These are phyloP conservation scores for Candida multigemmis DNA, from an alignment of 805 yeast species.

Conservation along the genomic window DNA sequence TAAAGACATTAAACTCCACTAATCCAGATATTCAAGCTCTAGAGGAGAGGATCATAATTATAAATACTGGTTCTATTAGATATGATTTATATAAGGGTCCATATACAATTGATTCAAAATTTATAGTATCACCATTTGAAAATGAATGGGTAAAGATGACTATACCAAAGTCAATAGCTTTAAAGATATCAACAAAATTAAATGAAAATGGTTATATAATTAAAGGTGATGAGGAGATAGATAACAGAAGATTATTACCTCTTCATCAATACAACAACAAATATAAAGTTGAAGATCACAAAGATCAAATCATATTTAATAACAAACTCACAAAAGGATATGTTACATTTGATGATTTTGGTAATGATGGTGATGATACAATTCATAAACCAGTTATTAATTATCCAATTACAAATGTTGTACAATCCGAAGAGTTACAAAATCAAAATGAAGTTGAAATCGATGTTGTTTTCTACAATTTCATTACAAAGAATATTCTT, in stretches of 20 bases:
- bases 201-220: constrained; percentile 47
- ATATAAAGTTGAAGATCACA: constrained; percentile 1
- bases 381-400: constrained; percentile 52
- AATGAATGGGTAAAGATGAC: constrained; percentile 68
- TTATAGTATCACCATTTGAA: constrained; percentile 75
- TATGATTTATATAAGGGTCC: constrained; percentile 82
- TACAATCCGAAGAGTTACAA: constrained; percentile 39
- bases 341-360: constrained; percentile 77
- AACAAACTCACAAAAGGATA: constrained; percentile 51
- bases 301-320: background rate
- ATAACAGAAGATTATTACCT: constrained; percentile 11
- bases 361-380: constrained; percentile 79
- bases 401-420: constrained; percentile 71
- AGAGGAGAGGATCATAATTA: constrained; percentile 40
- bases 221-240: constrained; percentile 3
- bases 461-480: constrained; percentile 64
- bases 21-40: constrained; percentile 1
- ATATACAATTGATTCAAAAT: constrained; percentile 72
- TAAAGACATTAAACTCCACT: constrained; percentile 35
- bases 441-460: constrained; percentile 12
- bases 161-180: constrained; percentile 52
- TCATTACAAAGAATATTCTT: constrained; percentile 37
- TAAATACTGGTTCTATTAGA: constrained; percentile 83
- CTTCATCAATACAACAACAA: constrained; percentile 16
- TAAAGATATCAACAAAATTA: constrained; percentile 41